Evolutionary conservation across 2,329 filamentous ascomycete species (phyloP).

Genomic region (Capronia americana): DNA sequence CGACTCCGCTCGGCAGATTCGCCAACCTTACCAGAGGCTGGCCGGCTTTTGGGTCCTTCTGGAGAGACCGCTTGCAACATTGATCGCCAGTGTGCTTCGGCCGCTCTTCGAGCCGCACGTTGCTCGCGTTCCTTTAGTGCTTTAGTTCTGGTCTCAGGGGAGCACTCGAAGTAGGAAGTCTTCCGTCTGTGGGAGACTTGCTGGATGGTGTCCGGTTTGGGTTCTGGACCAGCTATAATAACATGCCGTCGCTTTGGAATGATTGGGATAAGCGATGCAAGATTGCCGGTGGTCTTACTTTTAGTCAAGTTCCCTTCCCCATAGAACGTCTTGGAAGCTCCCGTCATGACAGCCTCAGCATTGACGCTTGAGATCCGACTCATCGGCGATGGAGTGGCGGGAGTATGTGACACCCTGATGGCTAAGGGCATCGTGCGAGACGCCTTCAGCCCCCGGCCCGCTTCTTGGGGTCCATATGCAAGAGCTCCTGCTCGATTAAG

Average conservation of each 20-base stretch:
- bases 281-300: constrained; percentile 37
- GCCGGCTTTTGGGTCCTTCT: constrained; percentile 1
- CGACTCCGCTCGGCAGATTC: not conserved
- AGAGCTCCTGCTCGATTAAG: constrained; percentile 22
- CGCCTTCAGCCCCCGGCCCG: not conserved
- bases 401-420: constrained; percentile 19
- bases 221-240: constrained; percentile 3
- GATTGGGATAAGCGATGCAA: constrained; percentile 29
- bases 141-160: constrained; percentile 24
- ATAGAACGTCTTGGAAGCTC: constrained; percentile 18
- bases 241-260: constrained; percentile 20
- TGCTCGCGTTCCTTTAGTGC: constrained; percentile 26
- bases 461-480: not conserved
- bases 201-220: constrained; percentile 8
- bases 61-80: constrained; percentile 11
- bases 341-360: constrained; percentile 28
- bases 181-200: constrained; percentile 10
- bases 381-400: constrained; percentile 20
- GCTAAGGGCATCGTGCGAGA: constrained; percentile 14
- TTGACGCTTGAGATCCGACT: constrained; percentile 33
- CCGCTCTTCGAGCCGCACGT: constrained; percentile 19
- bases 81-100: constrained; percentile 20
- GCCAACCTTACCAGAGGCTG: constrained; percentile 3
- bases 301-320: constrained; percentile 31
- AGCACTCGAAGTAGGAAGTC: constrained; percentile 28